phyloP scores from a whole-genome alignment of 768 basidiomycete species.

The Leucogyrophana mollusca region DNA sequence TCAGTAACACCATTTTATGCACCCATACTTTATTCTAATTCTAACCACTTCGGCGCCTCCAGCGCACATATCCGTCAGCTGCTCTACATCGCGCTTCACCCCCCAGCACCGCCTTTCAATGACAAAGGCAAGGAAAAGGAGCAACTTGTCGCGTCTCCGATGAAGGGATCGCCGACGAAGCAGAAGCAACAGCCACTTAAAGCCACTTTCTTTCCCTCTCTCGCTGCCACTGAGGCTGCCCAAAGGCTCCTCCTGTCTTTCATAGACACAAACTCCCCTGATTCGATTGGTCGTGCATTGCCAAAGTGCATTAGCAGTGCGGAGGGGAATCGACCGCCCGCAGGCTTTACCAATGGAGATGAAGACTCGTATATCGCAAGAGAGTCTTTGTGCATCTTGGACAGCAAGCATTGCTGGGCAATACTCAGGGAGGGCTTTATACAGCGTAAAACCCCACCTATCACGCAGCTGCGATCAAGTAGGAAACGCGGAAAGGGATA shows the following conservation, averaged over 20 bases:
- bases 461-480: slow-evolving; percentile 12
- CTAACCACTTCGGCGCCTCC: slow-evolving; percentile 12
- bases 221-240: slow-evolving; percentile 48
- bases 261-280: slow-evolving; percentile 54
- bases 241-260: slow-evolving; percentile 55
- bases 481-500: slow-evolving; percentile 32
- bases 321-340: slow-evolving; percentile 7
- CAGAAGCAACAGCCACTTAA: slow-evolving; percentile 34
- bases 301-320: slow-evolving; percentile 42
- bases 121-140: slow-evolving; percentile 18
- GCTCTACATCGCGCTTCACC: slow-evolving; percentile 69
- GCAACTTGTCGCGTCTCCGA: slow-evolving; percentile 27
- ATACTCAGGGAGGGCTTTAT: slow-evolving; percentile 57
- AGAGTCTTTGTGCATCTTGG: slow-evolving; percentile 51
- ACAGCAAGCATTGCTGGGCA: slow-evolving; percentile 60
- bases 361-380: slow-evolving; percentile 58
- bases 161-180: slow-evolving; percentile 50
- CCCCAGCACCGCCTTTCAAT: slow-evolving; percentile 30
- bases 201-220: slow-evolving; percentile 42
- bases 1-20: slow-evolving; percentile 32
- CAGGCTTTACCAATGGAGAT: slow-evolving; percentile 29
- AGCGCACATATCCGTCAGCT: slow-evolving; percentile 68
- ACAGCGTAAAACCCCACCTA: slow-evolving; percentile 26
- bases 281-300: slow-evolving; percentile 50
- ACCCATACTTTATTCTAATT: slow-evolving; percentile 4